Evolutionary conservation across 129 eudicot genomes (phyloP), one percentile per base, ranked within the genome.

Genomic region (Flaveria trinervia): DNA sequence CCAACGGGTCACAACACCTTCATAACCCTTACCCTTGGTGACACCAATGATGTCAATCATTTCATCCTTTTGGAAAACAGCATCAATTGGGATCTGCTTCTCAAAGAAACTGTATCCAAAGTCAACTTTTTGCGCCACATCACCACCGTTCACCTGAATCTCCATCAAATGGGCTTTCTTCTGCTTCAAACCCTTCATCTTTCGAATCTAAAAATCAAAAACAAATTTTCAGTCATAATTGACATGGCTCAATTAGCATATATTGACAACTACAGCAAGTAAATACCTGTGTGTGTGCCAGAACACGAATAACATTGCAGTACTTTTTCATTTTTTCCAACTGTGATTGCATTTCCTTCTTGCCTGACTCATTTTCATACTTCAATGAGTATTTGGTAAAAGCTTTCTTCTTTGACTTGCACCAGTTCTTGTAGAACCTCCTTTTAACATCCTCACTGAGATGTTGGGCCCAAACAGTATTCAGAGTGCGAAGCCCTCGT

Each of bases 1-100:
- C 92, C 92, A 88, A 73, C 92, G 89, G 10, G 92, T 88, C 74
- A 88, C 89, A 49, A 85, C 89, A 49, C 92, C 92, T 74, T 88
- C 92, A 23, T 88, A 88, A 11, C 89, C 92, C 82, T 88, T 85
- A 46, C 92, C 92, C 64, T 88, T 88, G 20, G 92, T 88, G 61
- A 88, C 92, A 22, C 92, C 92, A 9, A 84, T 86, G 33, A 86
- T 83, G 77, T 86, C 92, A 36, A 87, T 87, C 92, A 87, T 87
- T 77, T 88, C 92, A 71, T 88, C 92, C 59, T 88, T 88, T 46
- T 81, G 87, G 71, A 88, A 85, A 9, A 88, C 89, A 20, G 89
- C 87, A 80, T 88, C 92, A 4, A 88, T 83, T 0, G 92, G 89
- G 44, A 88, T 39, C 80, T 85, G 92, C 65, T 88, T 88, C 67